Percentiles rank a stretch among this genome's conserved stretches.
Evolutionary conservation across 2,329 filamentous ascomycete genomes (phyloP).

Genomic region (Teratosphaeria pseudoeucalypti): DNA sequence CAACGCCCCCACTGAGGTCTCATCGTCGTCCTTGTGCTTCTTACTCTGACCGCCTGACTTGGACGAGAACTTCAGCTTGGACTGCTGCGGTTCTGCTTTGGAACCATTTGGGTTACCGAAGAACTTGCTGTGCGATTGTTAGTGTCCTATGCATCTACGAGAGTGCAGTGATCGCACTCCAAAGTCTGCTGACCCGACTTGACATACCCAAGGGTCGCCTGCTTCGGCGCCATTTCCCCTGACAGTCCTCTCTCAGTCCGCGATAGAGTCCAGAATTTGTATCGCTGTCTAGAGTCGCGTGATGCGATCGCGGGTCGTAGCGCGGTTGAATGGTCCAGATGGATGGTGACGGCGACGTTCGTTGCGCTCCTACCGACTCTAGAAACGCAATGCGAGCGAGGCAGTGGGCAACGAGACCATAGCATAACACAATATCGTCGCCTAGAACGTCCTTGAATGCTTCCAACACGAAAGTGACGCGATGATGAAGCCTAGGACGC

Average conservation of each 20-base stretch:
- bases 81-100: conserved; percentile 56
- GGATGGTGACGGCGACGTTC: conserved; percentile 2
- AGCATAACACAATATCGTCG: conserved; percentile 6
- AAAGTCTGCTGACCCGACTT: conserved; percentile 62
- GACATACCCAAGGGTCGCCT: conserved; percentile 83
- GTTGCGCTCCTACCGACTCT: conserved; percentile 4
- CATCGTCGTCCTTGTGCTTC: conserved; percentile 9
- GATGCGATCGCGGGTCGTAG: conserved; percentile 5
- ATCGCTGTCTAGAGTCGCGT: conserved; percentile 7
- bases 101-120: conserved; percentile 58
- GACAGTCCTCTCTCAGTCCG: conserved; percentile 3
- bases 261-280: conserved; percentile 3
- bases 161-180: conserved; percentile 45
- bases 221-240: conserved; percentile 47
- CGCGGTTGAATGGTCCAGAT: conserved; percentile 6
- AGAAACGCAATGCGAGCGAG: conserved; percentile 8
- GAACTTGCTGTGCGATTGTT: conserved; percentile 57
- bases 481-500: not conserved
- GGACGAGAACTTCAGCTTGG: conserved; percentile 62
- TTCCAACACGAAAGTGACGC: not conserved
- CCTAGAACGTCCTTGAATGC: not conserved
- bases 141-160: not conserved
- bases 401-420: conserved; percentile 12
- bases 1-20: conserved; percentile 4
- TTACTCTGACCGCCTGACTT: conserved; percentile 15